Conservation (phyloP, 176 grass and related monocot species). For the Cenchrus fungigraminus region DNA sequence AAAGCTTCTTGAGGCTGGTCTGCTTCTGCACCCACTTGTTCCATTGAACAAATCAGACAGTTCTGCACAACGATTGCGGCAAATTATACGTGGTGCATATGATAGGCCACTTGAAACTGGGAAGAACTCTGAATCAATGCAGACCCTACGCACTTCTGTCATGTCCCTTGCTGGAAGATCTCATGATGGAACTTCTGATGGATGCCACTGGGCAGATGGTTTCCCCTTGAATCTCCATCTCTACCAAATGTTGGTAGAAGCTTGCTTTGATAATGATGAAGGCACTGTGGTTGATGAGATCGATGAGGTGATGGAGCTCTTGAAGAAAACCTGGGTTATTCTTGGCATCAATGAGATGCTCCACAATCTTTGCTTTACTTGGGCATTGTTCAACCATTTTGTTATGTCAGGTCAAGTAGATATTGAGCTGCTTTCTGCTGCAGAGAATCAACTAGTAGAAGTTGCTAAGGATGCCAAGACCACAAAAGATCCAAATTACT, state of each 20-base stretch:
- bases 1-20: slow-evolving; percentile 86
- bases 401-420: slow-evolving; percentile 81
- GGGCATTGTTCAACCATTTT: slow-evolving; percentile 90
- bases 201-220: slow-evolving; percentile 96
- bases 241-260: slow-evolving; percentile 91
- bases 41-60: slow-evolving; percentile 75
- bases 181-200: slow-evolving; percentile 83
- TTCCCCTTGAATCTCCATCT: slow-evolving; percentile 90
- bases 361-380: slow-evolving; percentile 98
- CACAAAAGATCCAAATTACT: slow-evolving; percentile 91
- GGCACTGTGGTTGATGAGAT: slow-evolving; percentile 92
- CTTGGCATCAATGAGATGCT: slow-evolving; percentile 86
- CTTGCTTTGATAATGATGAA: slow-evolving; percentile 93
- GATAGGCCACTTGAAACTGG: slow-evolving; percentile 89
- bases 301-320: slow-evolving; percentile 90
- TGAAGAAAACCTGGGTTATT: slow-evolving; percentile 96
- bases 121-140: slow-evolving; percentile 92
- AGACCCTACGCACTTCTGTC: slow-evolving; percentile 74
- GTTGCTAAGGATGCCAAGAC: slow-evolving; percentile 92
- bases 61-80: slow-evolving; percentile 73
- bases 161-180: slow-evolving; percentile 75
- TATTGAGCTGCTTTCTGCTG: slow-evolving; percentile 84
- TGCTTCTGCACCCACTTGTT: slow-evolving; percentile 77
- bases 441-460: slow-evolving; percentile 82
- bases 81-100: slow-evolving; percentile 75